Evolutionary conservation across 495 filamentous ascomycete species (phyloP).

Genomic region (Penicillium waksmanii): DNA sequence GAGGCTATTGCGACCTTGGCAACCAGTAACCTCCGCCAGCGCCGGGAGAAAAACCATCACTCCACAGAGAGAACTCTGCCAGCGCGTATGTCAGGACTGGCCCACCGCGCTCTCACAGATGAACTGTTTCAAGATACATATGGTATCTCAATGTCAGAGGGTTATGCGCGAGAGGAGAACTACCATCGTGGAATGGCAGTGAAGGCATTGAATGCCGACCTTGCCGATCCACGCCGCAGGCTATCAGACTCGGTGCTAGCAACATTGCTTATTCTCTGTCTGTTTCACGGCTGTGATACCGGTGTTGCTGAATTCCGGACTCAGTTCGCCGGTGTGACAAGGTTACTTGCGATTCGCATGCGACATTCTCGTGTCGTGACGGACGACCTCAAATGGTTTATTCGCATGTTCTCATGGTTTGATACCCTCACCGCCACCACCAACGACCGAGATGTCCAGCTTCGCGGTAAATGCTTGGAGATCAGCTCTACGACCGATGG

Average conservation of each 20-base stretch:
- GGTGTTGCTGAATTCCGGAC: constrained; percentile 91
- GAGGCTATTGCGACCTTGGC: constrained; percentile 91
- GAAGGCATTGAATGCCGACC: constrained; percentile 77
- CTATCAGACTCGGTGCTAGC: constrained; percentile 87
- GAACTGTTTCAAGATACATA: constrained; percentile 40
- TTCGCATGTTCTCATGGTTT: constrained; percentile 94
- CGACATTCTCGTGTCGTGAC: constrained; percentile 59
- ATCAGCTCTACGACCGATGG: constrained; percentile 67
- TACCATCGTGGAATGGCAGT: constrained; percentile 82
- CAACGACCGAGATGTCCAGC: constrained; percentile 89
- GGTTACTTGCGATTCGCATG: constrained; percentile 81
- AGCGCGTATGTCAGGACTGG: constrained; percentile 54
- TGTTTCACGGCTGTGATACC: constrained; percentile 92
- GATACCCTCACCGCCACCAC: constrained; percentile 92
- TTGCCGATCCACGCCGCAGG: constrained; percentile 72
- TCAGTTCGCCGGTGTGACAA: constrained; percentile 92
- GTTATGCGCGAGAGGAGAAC: constrained; percentile 68
- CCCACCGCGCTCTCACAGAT: constrained; percentile 51
- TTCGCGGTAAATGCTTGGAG: constrained; percentile 70
- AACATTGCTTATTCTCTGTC: constrained; percentile 83
- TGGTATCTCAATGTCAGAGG: constrained; percentile 38
- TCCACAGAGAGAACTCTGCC: constrained; percentile 49
- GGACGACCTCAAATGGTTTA: constrained; percentile 84
- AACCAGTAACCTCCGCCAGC: constrained; percentile 74
- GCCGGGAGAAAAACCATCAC: constrained; percentile 44